Base-by-base conservation (phyloP, 805 yeast species). In the Priceomyces castillae region DNA sequence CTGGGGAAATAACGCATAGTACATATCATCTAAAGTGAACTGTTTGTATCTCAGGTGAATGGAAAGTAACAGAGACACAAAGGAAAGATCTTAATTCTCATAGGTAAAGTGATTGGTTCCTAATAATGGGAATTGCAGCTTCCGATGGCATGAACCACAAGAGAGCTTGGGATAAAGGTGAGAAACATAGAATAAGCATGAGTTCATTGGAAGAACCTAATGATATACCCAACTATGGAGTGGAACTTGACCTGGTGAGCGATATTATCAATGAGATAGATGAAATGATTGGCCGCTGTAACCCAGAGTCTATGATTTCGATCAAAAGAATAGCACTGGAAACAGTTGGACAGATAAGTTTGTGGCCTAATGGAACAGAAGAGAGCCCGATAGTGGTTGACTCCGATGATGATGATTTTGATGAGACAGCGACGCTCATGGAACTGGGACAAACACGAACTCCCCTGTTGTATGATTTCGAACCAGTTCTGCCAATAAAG, bases 341-440 rank as follows among this genome's bases (percentile, higher is more conserved):
- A 28, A 12, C 31, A 33, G 15, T 33, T 11, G 36, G 15, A 33
- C 11, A 33, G 17, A 10, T 19, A 16, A 19, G 37, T 7, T 9
- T n/a, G 12, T 33, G n/a, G 31, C n/a, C 15, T 5, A n/a, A 28
- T n/a, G 31, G 31, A 28, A n/a, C 36, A 33, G 20, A 33, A 12
- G 12, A 16, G 17, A 33, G n/a, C 15, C 36, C 36, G 17, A 33
- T 33, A 16, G 19, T 17, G 12, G 12, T 33, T 15, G 45, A 35
- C 12, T 33, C 40, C 19, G 42, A 40, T 7, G 43, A 46, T 20
- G 37, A 42, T 20, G 49, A 46, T 16, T 42, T 31, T 20, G 53
- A 47, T 26, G 53, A 49, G 4, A 41, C 46, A 7, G 44, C 46
- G 4, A 37, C 53, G 22, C 28, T 50, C 16, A 45, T 50, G 53